Evolutionary conservation across 257 asterid genomes (phyloP).

Genomic region (Salvia rosmarinus): DNA sequence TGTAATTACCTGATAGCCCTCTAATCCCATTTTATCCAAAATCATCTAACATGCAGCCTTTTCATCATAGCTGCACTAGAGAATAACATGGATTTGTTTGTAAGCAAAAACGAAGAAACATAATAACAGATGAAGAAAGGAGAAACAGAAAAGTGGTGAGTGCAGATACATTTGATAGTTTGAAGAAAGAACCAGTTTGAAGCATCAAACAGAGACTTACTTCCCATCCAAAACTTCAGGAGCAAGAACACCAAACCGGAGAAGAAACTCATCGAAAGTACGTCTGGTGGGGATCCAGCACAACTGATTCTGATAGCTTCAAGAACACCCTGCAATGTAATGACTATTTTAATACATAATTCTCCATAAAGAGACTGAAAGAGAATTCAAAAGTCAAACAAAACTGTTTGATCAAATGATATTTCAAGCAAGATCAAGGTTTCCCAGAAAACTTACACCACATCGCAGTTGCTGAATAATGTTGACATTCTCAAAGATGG

Average conservation of each 20-base stretch:
- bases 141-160: conserved; percentile 12
- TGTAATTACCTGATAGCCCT: conserved; percentile 83
- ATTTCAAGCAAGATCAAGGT: conserved; percentile 31
- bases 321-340: conserved; percentile 77
- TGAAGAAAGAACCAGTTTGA: conserved; percentile 18
- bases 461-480: conserved; percentile 95
- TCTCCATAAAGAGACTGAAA: conserved; percentile 13
- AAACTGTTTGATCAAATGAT: conserved; percentile 24
- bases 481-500: conserved; percentile 86
- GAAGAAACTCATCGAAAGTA: conserved; percentile 93
- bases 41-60: conserved; percentile 85
- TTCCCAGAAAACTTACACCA: conserved; percentile 78
- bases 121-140: conserved; percentile 21
- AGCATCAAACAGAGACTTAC: conserved; percentile 49
- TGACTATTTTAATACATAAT: conserved; percentile 16
- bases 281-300: conserved; percentile 99
- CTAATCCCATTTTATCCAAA: conserved; percentile 85
- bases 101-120: conserved; percentile 23
- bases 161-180: conserved; percentile 19
- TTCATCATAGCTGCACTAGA: conserved; percentile 72
- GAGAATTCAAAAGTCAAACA: conserved; percentile 23
- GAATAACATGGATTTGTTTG: conserved; percentile 19
- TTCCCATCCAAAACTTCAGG: conserved; percentile 70
- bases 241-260: conserved; percentile 98
- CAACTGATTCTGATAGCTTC: conserved; percentile 99